Conservation (phyloP, 2,329 filamentous ascomycete species). For the Stylonectria norvegica region DNA sequence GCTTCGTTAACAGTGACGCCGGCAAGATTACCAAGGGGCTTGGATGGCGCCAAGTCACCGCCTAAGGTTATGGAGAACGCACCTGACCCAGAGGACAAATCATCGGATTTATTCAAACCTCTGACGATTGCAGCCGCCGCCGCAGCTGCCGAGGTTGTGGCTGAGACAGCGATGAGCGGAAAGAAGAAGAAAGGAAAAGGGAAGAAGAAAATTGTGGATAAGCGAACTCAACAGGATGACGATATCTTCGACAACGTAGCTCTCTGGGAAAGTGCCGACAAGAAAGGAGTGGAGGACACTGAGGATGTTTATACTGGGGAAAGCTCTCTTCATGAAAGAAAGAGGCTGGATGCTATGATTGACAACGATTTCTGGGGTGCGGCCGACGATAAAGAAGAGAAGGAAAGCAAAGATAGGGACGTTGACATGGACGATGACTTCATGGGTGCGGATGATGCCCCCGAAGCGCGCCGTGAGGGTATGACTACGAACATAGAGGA, state of each 20-base stretch:
- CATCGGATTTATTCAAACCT: no score
- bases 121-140: constrained; percentile 24
- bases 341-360: constrained; percentile 3
- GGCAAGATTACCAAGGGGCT: constrained; percentile 1
- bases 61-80: constrained; percentile 5
- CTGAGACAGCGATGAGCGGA: constrained; percentile 29
- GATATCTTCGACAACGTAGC: constrained; percentile 45
- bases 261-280: constrained; percentile 45
- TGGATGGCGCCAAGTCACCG: neutral
- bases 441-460: no score
- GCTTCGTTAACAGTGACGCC: constrained; percentile 3
- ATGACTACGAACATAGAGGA: neutral
- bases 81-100: constrained; percentile 8
- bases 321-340: constrained; percentile 6
- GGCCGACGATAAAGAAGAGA: constrained; percentile 5
- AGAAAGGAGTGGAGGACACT: constrained; percentile 32
- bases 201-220: constrained; percentile 40
- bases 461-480: no score
- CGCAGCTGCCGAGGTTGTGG: constrained; percentile 31
- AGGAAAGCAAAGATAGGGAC: constrained; percentile 7
- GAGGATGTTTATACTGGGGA: constrained; percentile 1
- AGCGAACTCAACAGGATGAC: constrained; percentile 36
- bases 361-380: constrained; percentile 31
- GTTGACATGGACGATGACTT: neutral
- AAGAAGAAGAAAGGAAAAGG: constrained; percentile 36